Evolutionary conservation across 2,329 filamentous ascomycete species (phyloP).

Genomic region (Rachicladosporium sp.): DNA sequence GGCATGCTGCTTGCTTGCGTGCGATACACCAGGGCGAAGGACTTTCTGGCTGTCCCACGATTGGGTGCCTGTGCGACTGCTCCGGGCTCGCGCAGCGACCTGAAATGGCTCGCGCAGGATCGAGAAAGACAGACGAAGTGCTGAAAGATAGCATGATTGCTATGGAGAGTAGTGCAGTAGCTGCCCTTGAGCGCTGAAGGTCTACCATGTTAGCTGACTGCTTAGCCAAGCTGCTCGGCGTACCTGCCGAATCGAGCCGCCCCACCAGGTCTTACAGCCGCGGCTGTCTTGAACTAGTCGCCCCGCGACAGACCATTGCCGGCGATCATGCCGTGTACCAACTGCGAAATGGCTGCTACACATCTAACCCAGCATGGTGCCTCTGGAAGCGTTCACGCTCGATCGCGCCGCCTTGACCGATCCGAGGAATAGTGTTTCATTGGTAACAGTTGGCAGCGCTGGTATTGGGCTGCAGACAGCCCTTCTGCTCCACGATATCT

Average conservation of each 20-base stretch:
- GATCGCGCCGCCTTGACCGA: conserved; percentile 13
- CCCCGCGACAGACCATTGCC: no score
- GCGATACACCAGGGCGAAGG: conserved; percentile 42
- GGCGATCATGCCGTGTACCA: no score
- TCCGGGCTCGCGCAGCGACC: conserved; percentile 21
- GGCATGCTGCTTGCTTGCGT: conserved; percentile 45
- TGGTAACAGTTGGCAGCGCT: conserved; percentile 19
- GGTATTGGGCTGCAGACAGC: conserved; percentile 22
- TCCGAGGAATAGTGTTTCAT: conserved; percentile 15
- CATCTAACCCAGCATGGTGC: neutral
- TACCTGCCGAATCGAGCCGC: no score
- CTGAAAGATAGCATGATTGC: no score
- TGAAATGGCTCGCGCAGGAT: no score
- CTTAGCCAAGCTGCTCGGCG: no score
- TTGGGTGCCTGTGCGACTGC: conserved; percentile 49
- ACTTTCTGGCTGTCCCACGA: conserved; percentile 45
- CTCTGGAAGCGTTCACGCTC: conserved; percentile 13
- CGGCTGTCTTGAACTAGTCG: neutral
- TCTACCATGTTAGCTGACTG: no score
- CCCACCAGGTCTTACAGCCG: neutral
- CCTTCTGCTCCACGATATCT: conserved; percentile 15
- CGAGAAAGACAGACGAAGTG: no score
- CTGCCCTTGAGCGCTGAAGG: no score
- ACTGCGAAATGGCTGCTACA: no score
- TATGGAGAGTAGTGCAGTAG: no score